Evolutionary conservation across 2,329 filamentous ascomycete species (phyloP), one percentile per base, ranked within the genome.

Genomic region (Byssoonygena ceratinophila): DNA sequence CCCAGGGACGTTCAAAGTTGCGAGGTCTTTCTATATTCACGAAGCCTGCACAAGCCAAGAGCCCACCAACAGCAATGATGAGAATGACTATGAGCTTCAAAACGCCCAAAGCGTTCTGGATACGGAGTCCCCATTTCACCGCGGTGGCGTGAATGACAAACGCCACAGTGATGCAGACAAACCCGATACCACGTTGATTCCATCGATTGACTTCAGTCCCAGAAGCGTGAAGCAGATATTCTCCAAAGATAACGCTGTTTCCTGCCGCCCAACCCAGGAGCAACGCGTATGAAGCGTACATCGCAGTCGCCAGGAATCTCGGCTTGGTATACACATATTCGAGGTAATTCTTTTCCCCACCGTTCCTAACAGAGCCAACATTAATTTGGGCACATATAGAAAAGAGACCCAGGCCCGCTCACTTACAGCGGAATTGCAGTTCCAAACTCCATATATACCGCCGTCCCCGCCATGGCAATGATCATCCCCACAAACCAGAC

Each of bases 321-420:
- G 77, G 77, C 18, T 68, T 71, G 44, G 65, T 68, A 60, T 74
- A 78, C 32, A 77, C 74, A 34, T 75, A 73, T 63, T 78, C 75
- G 39, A 78, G 71, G 59, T 78, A 78, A 36, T 76, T 72, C 46
- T 74, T 71, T 58, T 77, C 75, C n/a, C 75, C 75, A 34, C 76
- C 75, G 61, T 75, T 62, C 64, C 74, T 60, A 63, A 36, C n/a
- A 29, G 32, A 20, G 7, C 11, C 16, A 20, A n/a, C 20, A 22
- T 34, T 2, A 23, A 3, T 22, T 16, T 7, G 4, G 14, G 14
- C 16, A 29, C 6, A 3, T 14, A 45, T 31, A 31, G 9, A 18
- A 44, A 37, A 12, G 20, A 20, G n/a, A 5, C 12, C 22, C 9
- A 4, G 9, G 36, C 5, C 16, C 16, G 14, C 67, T 68, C 66